Evolutionary conservation across 345 rosid species (phyloP), one percentile per base, ranked within the genome.

Genomic region (Arabis hirsuta): DNA sequence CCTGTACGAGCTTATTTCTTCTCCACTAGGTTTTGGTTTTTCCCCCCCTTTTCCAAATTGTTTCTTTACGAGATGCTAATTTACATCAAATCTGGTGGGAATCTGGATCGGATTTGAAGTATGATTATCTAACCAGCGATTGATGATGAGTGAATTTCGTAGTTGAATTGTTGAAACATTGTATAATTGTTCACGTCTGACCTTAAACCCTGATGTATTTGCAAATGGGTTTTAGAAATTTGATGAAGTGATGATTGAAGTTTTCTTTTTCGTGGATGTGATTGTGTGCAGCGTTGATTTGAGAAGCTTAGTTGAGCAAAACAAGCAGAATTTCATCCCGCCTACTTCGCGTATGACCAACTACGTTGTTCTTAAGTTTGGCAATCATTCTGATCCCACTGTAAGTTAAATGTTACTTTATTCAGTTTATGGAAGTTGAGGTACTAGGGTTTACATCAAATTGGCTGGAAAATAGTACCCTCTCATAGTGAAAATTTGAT

Each of bases 291-390:
- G 98, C 69, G 97, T 94, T 83, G 91, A 94, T 82, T 87, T 94
- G 91, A 89, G 78, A 80, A 62, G 93, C 77, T 81, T 94, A 73
- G 83, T 88, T 82, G 97, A 88, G 59, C 88, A 83, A 80, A 94
- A 91, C 86, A 89, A 77, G 65, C 85, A 78, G 70, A 94, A 87
- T 78, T 89, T 85, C 56, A 88, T 94, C 64, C 98, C 90, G 2
- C 92, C 96, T 0, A 74, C 98, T 0, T 94, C 97, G 1, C 89
- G 97, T 39, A 89, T 88, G 90, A 91, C 97, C 56, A 94, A 94
- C 69, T 91, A 91, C 47, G 88, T 84, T 42, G 91, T 94, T 50
- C 86, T 94, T 22, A 85, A 78, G 82, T 94, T 91, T 50, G 96
- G 98, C 42, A 80, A 83, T 80, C 85, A 82, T 63, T 69, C 84